phyloP scores from a whole-genome alignment of 768 basidiomycete species.

The Boletus subparvulus region DNA sequence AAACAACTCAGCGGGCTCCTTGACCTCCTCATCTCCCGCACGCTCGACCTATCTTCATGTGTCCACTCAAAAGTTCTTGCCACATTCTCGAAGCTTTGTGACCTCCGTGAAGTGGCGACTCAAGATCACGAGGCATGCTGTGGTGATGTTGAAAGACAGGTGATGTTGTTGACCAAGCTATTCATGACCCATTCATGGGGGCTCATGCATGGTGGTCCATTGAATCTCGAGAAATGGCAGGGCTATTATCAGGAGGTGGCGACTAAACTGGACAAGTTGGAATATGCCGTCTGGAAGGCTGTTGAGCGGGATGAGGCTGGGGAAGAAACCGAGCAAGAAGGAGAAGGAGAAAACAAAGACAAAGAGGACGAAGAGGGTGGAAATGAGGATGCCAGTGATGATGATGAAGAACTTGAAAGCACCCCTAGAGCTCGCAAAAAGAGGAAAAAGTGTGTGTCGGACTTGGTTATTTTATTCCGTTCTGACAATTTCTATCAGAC shows the following conservation, averaged over 20 bases:
- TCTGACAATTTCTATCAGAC: constrained; percentile 16
- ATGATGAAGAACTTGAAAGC: too few relatives aligned
- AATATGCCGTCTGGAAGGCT: constrained; percentile 63
- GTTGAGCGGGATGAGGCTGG: constrained; percentile 45
- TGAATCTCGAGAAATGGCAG: constrained; percentile 74
- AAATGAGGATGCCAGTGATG: constrained; percentile 30
- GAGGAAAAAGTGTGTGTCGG: constrained; percentile 26
- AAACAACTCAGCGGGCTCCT: constrained; percentile 82
- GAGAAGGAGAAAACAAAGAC: constrained; percentile 32
- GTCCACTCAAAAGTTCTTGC: constrained; percentile 87
- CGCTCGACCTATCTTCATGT: constrained; percentile 84
- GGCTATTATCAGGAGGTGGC: constrained; percentile 62
- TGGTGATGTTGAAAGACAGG: constrained; percentile 83
- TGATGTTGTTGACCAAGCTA: constrained; percentile 70
- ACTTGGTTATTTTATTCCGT: neutral
- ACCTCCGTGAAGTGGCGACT: constrained; percentile 76
- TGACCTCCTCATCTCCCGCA: constrained; percentile 82
- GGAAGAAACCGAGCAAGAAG: constrained; percentile 36
- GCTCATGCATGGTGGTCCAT: constrained; percentile 74
- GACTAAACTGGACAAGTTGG: constrained; percentile 67
- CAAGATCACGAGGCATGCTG: constrained; percentile 70
- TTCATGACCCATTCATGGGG: constrained; percentile 89
- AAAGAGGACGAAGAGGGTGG: constrained; percentile 39
- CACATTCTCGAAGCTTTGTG: constrained; percentile 73
- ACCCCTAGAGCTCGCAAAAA: constrained; percentile 31